These are phyloP conservation scores for Metschnikowia anglica DNA, from an alignment of 805 yeast species.

Conservation along the genomic window DNA sequence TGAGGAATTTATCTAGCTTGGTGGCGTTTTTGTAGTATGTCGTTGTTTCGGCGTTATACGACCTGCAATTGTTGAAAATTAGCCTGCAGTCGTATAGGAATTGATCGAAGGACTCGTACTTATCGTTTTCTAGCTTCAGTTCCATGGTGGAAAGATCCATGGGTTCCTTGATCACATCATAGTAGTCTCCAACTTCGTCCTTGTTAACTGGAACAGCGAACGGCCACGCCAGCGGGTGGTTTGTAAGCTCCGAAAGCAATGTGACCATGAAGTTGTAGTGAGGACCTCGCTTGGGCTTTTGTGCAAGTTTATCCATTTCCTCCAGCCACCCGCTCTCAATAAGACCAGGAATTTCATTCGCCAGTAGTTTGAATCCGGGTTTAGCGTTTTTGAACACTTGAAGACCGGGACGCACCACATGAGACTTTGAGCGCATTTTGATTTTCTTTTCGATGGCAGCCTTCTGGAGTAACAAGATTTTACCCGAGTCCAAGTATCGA, in stretches of 20 bases:
- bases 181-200: slow-evolving; percentile 95
- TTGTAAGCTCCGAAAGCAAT: slow-evolving; percentile 80
- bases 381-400: slow-evolving; percentile 73
- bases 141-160: slow-evolving; percentile 98
- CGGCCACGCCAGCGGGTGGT: slow-evolving; percentile 98
- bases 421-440: slow-evolving; percentile 72
- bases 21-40: slow-evolving; percentile 95
- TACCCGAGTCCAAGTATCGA: slow-evolving; percentile 84
- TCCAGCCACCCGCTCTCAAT: slow-evolving; percentile 97
- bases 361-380: slow-evolving; percentile 22
- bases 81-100: slow-evolving; percentile 85
- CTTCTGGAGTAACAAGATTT: slow-evolving; percentile 80
- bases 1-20: slow-evolving; percentile 86
- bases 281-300: slow-evolving; percentile 90
- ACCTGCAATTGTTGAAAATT: slow-evolving; percentile 86
- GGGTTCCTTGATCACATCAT: slow-evolving; percentile 94
- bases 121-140: slow-evolving; percentile 84
- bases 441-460: slow-evolving; percentile 89
- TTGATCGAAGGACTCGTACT: slow-evolving; percentile 86
- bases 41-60: slow-evolving; percentile 90
- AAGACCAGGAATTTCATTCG: slow-evolving; percentile 79
- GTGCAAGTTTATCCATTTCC: slow-evolving; percentile 96
- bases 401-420: slow-evolving; percentile 79
- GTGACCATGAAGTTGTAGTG: slow-evolving; percentile 94
- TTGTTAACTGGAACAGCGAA: slow-evolving; percentile 88